Base-by-base conservation (phyloP, 78 protist genomes). In the Bodo saltans region DNA sequence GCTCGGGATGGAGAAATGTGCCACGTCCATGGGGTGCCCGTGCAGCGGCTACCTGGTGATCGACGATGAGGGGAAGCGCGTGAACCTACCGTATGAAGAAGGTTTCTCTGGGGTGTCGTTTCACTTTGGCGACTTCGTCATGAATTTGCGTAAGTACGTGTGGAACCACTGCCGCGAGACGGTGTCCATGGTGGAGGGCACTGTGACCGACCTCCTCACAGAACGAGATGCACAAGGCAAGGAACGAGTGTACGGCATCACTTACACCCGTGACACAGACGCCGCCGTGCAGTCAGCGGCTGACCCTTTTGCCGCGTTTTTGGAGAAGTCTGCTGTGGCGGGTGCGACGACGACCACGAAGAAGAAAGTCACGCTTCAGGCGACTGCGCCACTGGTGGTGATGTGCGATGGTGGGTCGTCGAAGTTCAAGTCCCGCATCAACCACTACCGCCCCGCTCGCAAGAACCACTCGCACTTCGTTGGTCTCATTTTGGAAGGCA, bases 121-220 rank as follows among this genome's bases (percentile, higher is more conserved):
- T 76, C 95, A 93, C 78, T 92, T 90, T 53, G 95, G 95, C 17
- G 60, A 85, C 23, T 90, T 93, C 38, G 80, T 93, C 30, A 80
- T 78, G 89, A 84, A 87, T 21, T 75, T 93, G 67, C 84, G 95
- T 42, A 91, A 85, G 88, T 76, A 34, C 29, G 70, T 67, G 73
- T 28, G 69, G 26, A 26, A 60, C 33, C n/a, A n/a, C n/a, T 60
- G 69, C 26, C 33, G 33, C 33, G 26, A 60, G 26, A 70, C 73
- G 41, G 12, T 70, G 33, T 29, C 73, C 68, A 4, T 25, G 33
- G 11, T 25, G 1, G 32, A 29, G 70, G 68, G 37, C 33, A 0
- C 79, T 0, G 68, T 74, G 40, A 1, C 11, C 34, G 27, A 42
- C 26, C 33, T 41, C 42, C 32, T 42, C 79, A 30, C 0, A 21